Evolutionary conservation across 768 basidiomycete species (phyloP), one percentile per base, ranked within the genome.

Genomic region (Pholiota microspora): DNA sequence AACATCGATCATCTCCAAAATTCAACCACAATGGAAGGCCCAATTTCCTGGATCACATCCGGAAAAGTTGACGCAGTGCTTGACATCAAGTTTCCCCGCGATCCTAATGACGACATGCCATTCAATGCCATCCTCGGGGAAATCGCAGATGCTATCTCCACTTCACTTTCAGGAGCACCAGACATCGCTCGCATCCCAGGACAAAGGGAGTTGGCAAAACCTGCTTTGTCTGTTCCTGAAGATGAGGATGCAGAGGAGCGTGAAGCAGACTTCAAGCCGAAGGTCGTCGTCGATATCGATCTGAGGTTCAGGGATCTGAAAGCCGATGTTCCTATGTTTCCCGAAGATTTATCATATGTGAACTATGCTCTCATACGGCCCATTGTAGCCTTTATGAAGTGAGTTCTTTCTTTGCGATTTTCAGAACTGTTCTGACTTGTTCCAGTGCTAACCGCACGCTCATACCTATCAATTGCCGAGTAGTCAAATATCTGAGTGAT

Each of bases 301-400:
- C 66, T 99, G 59, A 75, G 97, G 55, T 98, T 99, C 71, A 80
- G 94, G 46, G 97, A 99, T 71, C 66, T 99, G 66, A 98, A 98
- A 71, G 95, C 97, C 35, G 89, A 85, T 21, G 92, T 99, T 10
- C 97, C 97, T 1, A 80, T 96, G 48, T 98, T 95, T 73, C 86
- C 93, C 28, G 79, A 78, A 42, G 92, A 97, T 65, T 68, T 99
- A 54, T 91, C 91, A 40, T 92, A 96, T 64, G 88, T 92, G 57
- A 97, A 96, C 64, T 91, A 87, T 64, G 97, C 97, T 18, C 74
- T 98, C 23, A 88, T 97, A 45, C 70, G 97, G 62, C 95, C 97
- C 3, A 98, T 99, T 58, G 97, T 98, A 13, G 96, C 94, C 1
- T 99, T 99, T 67, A 95, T 98, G 86, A 97, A 97, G 94, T 95